Evolutionary conservation across 164 flowering plant species (phyloP).

Genomic region (Berberis vulgaris): DNA sequence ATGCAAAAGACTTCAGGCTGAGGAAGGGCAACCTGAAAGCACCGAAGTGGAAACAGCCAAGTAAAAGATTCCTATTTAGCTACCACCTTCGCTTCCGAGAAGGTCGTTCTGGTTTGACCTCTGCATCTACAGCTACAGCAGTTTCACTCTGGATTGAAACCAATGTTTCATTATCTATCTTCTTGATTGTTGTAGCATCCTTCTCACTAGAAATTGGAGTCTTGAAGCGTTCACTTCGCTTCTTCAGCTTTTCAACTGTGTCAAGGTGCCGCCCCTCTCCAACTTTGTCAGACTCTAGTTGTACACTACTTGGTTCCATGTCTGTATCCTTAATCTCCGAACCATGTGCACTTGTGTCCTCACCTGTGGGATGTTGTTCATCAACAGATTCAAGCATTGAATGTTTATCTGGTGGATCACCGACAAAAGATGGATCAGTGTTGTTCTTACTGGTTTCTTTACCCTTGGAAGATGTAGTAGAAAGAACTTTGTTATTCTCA

Average conservation of each 20-base stretch:
- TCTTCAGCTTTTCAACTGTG: constrained; percentile 86
- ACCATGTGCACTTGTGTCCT: constrained; percentile 31
- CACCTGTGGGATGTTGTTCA: constrained; percentile 22
- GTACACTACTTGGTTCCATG: constrained; percentile 13
- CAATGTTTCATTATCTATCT: constrained; percentile 49
- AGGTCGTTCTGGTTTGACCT: constrained; percentile 84
- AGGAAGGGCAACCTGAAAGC: too few relatives aligned
- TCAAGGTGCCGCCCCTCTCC: constrained; percentile 75
- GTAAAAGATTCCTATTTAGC: too few relatives aligned
- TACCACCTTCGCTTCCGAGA: constrained; percentile 88
- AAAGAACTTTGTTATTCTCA: constrained; percentile 20
- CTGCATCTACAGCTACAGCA: constrained; percentile 26
- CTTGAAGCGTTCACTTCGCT: constrained; percentile 94
- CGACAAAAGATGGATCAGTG: constrained; percentile 18
- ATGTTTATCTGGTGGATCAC: constrained; percentile 26
- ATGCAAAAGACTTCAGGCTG: too few relatives aligned
- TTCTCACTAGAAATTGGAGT: constrained; percentile 91
- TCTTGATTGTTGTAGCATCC: constrained; percentile 41
- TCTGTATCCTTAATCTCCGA: constrained; percentile 34
- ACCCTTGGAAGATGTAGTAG: constrained; percentile 28
- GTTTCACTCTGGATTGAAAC: constrained; percentile 35
- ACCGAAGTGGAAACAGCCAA: too few relatives aligned
- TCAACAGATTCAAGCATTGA: constrained; percentile 27
- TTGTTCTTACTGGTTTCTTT: constrained; percentile 36
- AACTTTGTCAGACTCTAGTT: constrained; percentile 14